phyloP scores from a whole-genome alignment of 1,284 basidiomycete genomes.

The Boletus sp. region DNA sequence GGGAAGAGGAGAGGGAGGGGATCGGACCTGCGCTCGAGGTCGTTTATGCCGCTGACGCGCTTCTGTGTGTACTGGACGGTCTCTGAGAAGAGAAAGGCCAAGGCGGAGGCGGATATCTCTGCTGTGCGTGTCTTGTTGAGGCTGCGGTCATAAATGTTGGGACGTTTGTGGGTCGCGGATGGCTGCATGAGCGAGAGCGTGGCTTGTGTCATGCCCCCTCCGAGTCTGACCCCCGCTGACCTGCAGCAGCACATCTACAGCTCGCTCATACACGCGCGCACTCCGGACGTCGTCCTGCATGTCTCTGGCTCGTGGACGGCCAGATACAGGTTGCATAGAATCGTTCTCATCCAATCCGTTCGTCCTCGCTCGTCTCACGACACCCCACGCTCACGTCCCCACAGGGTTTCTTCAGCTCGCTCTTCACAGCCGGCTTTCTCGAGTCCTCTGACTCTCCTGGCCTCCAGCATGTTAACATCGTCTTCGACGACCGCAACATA shows the following conservation, averaged over 20 bases:
- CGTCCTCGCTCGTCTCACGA: not conserved
- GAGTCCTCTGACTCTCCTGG: conserved; percentile 52
- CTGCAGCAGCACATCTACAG: conserved; percentile 76
- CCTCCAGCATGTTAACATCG: conserved; percentile 61
- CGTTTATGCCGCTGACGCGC: conserved; percentile 91
- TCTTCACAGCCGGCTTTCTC: conserved; percentile 83
- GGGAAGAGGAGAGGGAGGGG: not conserved
- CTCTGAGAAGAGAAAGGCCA: conserved; percentile 90
- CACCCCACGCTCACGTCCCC: conserved; percentile 3
- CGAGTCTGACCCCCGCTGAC: conserved; percentile 45
- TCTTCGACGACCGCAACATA: conserved; percentile 86
- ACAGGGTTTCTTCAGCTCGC: conserved; percentile 82
- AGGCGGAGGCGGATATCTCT: conserved; percentile 83
- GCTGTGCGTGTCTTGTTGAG: conserved; percentile 81
- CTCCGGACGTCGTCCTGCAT: conserved; percentile 76
- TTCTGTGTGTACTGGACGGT: conserved; percentile 95
- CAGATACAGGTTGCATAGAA: conserved; percentile 77
- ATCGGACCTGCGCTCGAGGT: conserved; percentile 80
- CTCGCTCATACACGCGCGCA: conserved; percentile 71
- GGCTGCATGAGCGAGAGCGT: too few species aligned
- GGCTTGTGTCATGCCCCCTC: conserved; percentile 1
- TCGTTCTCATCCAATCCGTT: conserved; percentile 86
- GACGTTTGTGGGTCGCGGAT: conserved; percentile 52
- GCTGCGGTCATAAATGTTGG: conserved; percentile 83
- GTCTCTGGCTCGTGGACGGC: conserved; percentile 76